Base-by-base conservation (phyloP, 2,329 filamentous ascomycete species). In the Colletotrichum tropicale region DNA sequence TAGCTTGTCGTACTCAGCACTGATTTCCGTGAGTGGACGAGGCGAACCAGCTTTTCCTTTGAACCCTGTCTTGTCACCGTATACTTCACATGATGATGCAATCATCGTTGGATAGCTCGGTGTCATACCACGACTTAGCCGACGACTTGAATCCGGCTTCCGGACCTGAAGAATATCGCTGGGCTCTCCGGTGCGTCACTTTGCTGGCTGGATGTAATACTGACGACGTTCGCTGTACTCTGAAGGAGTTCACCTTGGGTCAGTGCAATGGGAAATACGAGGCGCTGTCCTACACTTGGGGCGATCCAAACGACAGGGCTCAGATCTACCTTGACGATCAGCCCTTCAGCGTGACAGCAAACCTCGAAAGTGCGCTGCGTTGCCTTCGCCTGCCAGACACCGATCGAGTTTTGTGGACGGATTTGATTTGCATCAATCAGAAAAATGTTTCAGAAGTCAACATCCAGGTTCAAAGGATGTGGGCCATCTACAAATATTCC, bases 41-140 rank as follows among this genome's bases (percentile, higher is more conserved):
- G 9, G 2, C 0, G 38, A n/a, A n/a, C 9, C 38, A 0, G 0
- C 16, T 21, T n/a, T 48, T n/a, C 5, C 0, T n/a, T 10, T 10
- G 1, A 10, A n/a, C 38, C 38, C 1, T 2, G 5, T 18, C 38
- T 43, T n/a, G 0, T 18, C 38, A 43, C 5, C 18, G 5, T 43
- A n/a, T 12, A 0, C 38, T 43, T 43, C 0, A 43, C 38, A 43
- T 0, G 9, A 43, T 43, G 38, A 43, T n/a, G 5, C 18, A n/a
- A n/a, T 12, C 38, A 3, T 10, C 18, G 18, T 48, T 0, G 9
- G 38, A 48, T 12, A n/a, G 18, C 38, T 48, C 0, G 9, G 18
- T 48, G 9, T 48, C 9, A 48, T 48, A 48, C 9, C 18, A 21
- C 9, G 18, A 48, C 38, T n/a, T 48, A 48, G 38, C 9, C 18